Evolutionary conservation across 306 rosid species (phyloP).

Genomic region (Vigna radiata): DNA sequence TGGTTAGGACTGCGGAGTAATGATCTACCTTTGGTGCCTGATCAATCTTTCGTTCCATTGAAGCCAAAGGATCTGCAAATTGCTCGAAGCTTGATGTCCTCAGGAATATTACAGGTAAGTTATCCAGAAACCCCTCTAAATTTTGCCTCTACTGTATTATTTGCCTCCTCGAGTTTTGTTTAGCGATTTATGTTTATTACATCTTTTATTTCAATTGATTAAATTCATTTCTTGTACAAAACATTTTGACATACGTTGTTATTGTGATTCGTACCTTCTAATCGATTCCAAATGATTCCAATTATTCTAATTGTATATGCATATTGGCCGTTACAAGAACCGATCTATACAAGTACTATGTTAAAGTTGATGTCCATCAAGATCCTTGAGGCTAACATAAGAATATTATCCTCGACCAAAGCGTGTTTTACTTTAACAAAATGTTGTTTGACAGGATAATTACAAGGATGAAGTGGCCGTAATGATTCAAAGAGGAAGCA

Average conservation of each 20-base stretch:
- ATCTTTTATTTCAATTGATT: conserved; percentile 13
- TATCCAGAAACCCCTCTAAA: neutral
- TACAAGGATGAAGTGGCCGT: conserved; percentile 73
- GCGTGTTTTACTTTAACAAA: neutral
- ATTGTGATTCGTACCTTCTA: neutral
- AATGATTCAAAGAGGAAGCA: conserved; percentile 70
- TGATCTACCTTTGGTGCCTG: conserved; percentile 68
- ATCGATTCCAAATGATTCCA: neutral
- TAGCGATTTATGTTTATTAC: conserved; percentile 14
- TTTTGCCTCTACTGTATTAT: neutral
- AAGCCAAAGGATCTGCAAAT: conserved; percentile 79
- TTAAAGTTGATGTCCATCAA: conserved; percentile 17
- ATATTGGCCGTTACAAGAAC: neutral
- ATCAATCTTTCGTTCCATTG: conserved; percentile 68
- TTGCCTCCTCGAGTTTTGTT: conserved; percentile 24
- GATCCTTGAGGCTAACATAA: conserved; percentile 18
- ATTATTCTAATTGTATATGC: conserved; percentile 19
- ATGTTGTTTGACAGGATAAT: conserved; percentile 63
- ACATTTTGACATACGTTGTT: conserved; percentile 12
- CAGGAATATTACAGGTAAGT: conserved; percentile 70
- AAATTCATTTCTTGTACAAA: conserved; percentile 11
- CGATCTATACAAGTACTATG: neutral
- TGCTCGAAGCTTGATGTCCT: conserved; percentile 82
- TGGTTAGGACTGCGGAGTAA: conserved; percentile 84
- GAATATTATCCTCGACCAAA: neutral